These are phyloP conservation scores for Fusarium torreyae DNA, from an alignment of 2,329 filamentous ascomycete genomes.

Conservation along the genomic window DNA sequence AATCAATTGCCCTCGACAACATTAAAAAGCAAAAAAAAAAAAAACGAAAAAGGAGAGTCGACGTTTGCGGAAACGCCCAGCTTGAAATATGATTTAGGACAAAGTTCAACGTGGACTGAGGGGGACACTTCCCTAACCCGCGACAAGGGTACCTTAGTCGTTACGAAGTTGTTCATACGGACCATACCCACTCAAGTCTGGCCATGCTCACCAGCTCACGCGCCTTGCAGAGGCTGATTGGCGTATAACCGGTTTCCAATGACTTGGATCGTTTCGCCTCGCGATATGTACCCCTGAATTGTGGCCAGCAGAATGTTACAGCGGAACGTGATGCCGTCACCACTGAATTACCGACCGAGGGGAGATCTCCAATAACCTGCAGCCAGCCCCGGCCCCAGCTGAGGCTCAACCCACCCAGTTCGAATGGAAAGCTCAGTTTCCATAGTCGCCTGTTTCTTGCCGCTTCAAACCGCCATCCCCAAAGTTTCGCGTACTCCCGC, in stretches of 20 bases:
- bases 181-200: constrained; percentile 43
- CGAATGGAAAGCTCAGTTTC: constrained; percentile 1
- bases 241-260: constrained; percentile 34
- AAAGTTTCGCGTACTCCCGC: background rate
- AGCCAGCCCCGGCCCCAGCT: constrained; percentile 21
- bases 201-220: constrained; percentile 35
- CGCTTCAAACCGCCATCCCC: constrained; percentile 2
- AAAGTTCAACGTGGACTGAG: constrained; percentile 27
- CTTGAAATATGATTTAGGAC: constrained; percentile 37
- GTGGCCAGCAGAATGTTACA: constrained; percentile 16
- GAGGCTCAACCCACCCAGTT: constrained; percentile 20
- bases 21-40: background rate
- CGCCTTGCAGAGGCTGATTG: constrained; percentile 44
- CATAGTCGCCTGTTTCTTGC: constrained; percentile 9
- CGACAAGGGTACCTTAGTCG: constrained; percentile 45
- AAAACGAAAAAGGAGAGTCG: constrained; percentile 14
- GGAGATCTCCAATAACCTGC: constrained; percentile 33
- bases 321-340: constrained; percentile 29
- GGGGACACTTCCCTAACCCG: constrained; percentile 41
- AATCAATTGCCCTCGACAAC: background rate
- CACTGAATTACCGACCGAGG: constrained; percentile 15
- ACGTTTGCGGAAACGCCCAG: constrained; percentile 16
- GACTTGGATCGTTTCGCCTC: constrained; percentile 41
- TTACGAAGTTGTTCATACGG: constrained; percentile 34
- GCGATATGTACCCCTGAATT: constrained; percentile 30